Conservation (phyloP, 306 rosid genomes). For the Mucuna pruriens region DNA sequence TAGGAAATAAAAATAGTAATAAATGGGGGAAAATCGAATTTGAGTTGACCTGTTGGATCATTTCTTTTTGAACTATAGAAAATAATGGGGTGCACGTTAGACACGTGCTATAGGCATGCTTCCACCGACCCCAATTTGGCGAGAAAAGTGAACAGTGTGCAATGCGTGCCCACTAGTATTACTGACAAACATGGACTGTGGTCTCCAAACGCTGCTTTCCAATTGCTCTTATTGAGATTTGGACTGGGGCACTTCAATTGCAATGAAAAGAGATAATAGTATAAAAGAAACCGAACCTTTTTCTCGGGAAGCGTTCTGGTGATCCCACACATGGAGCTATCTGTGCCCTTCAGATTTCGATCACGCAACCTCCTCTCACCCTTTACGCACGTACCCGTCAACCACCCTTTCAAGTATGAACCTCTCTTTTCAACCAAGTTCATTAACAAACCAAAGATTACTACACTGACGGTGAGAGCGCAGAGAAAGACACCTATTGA, state of each 20-base stretch:
- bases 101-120: background rate
- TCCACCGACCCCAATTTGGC: background rate
- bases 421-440: conserved; percentile 26
- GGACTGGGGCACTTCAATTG: background rate
- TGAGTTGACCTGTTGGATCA: background rate
- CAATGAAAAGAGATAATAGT: background rate
- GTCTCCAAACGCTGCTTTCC: background rate
- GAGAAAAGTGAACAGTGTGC: background rate
- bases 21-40: too few species aligned
- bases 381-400: conserved; percentile 34
- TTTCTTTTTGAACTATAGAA: too few species aligned
- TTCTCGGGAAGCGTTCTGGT: too few species aligned
- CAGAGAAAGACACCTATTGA: conserved; percentile 51
- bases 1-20: too few species aligned
- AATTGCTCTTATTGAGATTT: background rate
- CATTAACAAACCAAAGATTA: conserved; percentile 13
- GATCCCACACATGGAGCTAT: conserved; percentile 34
- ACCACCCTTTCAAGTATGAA: conserved; percentile 21
- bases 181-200: background rate
- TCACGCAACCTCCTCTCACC: conserved; percentile 38
- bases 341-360: conserved; percentile 41
- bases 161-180: background rate
- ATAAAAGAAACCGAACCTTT: background rate
- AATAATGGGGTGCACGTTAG: background rate
- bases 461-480: conserved; percentile 42